Percentiles rank a stretch among this genome's conserved stretches.
phyloP scores from a whole-genome alignment of 768 basidiomycete species.

The Pleurotus ostreatus region DNA sequence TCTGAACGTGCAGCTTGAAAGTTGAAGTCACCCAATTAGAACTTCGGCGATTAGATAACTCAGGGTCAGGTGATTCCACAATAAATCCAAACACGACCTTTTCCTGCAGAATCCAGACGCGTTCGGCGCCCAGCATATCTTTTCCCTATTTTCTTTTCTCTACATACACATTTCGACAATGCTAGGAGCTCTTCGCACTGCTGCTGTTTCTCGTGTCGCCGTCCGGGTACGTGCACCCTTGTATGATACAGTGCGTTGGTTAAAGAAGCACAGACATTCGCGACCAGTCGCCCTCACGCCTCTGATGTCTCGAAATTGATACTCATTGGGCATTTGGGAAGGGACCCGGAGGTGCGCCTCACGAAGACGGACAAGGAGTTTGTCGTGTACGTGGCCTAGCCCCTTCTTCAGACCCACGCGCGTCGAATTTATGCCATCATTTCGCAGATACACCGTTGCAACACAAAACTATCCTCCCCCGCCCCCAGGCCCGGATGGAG shows the following conservation, averaged over 20 bases:
- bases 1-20: background rate
- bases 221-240: conserved; percentile 41
- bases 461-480: conserved; percentile 61
- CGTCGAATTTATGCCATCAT: background rate
- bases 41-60: background rate
- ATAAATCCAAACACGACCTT: conserved; percentile 17
- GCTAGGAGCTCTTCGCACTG: conserved; percentile 47
- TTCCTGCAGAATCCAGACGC: too few relatives aligned
- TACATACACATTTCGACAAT: conserved; percentile 27
- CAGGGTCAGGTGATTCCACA: background rate
- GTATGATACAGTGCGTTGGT: too few relatives aligned
- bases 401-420: background rate
- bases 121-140: background rate
- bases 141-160: background rate
- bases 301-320: conserved; percentile 71
- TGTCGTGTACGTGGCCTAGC: conserved; percentile 48
- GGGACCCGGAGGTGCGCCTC: conserved; percentile 63
- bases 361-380: conserved; percentile 80
- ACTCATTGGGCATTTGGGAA: conserved; percentile 71
- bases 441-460: conserved; percentile 67
- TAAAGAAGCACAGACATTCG: conserved; percentile 49
- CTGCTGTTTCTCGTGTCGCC: conserved; percentile 32
- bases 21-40: too few relatives aligned
- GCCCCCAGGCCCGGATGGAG: conserved; percentile 55
- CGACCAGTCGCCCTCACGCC: conserved; percentile 48